Conservation (phyloP, 306 rosid species). For the Psophocarpus tetragonolobus region DNA sequence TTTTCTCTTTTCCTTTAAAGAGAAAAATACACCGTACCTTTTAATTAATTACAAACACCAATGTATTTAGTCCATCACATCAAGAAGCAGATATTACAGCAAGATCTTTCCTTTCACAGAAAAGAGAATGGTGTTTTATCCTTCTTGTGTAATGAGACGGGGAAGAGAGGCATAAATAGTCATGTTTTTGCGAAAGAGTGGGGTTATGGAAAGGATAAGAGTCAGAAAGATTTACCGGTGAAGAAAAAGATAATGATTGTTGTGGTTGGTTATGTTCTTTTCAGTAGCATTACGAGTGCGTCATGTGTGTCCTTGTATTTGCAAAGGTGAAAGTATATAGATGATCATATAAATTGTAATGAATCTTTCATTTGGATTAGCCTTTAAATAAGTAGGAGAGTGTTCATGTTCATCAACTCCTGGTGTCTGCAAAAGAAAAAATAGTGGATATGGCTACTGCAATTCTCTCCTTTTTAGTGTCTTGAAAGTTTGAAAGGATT, state of each 20-base stretch:
- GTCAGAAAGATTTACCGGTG: not conserved
- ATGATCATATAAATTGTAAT: slow-evolving; percentile 32
- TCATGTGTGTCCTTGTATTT: slow-evolving; percentile 34
- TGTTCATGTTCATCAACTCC: slow-evolving; percentile 43
- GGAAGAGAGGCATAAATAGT: slow-evolving; percentile 15
- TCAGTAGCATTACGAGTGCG: slow-evolving; percentile 19
- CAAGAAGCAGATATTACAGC: not conserved
- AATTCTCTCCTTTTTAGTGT: slow-evolving; percentile 25
- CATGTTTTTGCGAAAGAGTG: not conserved
- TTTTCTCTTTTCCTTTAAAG: not conserved
- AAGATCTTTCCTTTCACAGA: not conserved
- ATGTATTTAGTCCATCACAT: not conserved
- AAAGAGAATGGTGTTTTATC: slow-evolving; percentile 28
- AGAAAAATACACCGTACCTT: not conserved
- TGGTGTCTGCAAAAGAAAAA: slow-evolving; percentile 32
- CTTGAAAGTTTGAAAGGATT: slow-evolving; percentile 42
- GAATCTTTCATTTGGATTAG: slow-evolving; percentile 22
- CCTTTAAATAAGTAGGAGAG: slow-evolving; percentile 35
- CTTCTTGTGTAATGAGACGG: slow-evolving; percentile 13
- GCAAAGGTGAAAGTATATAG: slow-evolving; percentile 27
- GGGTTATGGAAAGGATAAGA: not conserved
- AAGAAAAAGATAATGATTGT: slow-evolving; percentile 47
- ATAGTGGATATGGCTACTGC: slow-evolving; percentile 29
- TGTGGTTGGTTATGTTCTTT: slow-evolving; percentile 40
- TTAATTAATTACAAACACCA: not conserved